phyloP scores from a whole-genome alignment of 108 stramenopile species.

The Discostella pseudostelligera region DNA sequence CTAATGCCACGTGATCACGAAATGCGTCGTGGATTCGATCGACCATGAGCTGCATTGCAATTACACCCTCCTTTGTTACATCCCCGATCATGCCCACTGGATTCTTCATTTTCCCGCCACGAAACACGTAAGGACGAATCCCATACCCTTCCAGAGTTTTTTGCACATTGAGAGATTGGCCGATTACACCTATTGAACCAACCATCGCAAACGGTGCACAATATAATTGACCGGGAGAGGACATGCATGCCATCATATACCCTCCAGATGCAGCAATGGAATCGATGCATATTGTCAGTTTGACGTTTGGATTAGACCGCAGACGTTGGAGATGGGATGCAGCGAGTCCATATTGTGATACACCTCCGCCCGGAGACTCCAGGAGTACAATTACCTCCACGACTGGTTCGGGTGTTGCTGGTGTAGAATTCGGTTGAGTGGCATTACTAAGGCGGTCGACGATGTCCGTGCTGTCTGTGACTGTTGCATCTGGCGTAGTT shows the following conservation, averaged over 20 bases:
- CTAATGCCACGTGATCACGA: constrained; percentile 60
- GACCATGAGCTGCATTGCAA: constrained; percentile 65
- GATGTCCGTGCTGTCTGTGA: not conserved
- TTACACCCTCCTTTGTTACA: constrained; percentile 67
- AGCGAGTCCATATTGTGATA: constrained; percentile 71
- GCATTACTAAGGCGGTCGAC: not conserved
- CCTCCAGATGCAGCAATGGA: constrained; percentile 70
- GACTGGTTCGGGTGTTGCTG: not conserved
- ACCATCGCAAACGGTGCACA: constrained; percentile 83
- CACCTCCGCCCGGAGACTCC: constrained; percentile 78
- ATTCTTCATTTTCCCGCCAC: constrained; percentile 77
- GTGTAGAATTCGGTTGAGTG: not conserved
- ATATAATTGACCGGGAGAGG: constrained; percentile 64
- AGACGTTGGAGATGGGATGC: constrained; percentile 69
- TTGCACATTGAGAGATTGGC: constrained; percentile 68
- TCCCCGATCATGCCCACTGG: constrained; percentile 77
- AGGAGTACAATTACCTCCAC: constrained; percentile 72
- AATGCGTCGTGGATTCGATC: constrained; percentile 78
- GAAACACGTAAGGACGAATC: constrained; percentile 64
- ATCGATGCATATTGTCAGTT: constrained; percentile 74
- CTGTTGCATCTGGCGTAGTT: not conserved
- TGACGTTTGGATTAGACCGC: constrained; percentile 59
- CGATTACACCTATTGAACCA: constrained; percentile 80
- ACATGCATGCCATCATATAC: constrained; percentile 81
- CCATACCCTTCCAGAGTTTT: constrained; percentile 65